Conservation (phyloP, 164 flowering plant genomes). For the Tinospora cordifolia region DNA sequence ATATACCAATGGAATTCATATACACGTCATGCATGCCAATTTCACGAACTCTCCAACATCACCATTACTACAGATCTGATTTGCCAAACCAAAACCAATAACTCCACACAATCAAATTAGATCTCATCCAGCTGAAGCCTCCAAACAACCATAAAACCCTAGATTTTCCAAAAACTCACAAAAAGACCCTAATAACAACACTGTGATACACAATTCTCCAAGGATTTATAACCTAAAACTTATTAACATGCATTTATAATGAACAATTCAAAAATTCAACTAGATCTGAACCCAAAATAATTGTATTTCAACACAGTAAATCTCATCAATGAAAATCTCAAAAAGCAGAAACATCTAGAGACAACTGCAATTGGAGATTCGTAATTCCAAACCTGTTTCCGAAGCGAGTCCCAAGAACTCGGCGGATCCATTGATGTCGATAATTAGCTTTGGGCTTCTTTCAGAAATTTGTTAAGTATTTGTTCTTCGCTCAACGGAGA, state of each 20-base stretch:
- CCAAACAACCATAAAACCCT: background rate
- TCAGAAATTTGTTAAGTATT: background rate
- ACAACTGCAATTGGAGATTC: background rate
- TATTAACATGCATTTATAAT: background rate
- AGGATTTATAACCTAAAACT: background rate
- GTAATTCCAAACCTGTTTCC: conserved; percentile 51
- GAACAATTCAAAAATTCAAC: background rate
- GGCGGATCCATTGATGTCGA: conserved; percentile 47
- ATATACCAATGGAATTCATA: no score
- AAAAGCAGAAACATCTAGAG: background rate
- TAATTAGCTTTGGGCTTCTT: background rate
- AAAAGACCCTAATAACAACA: background rate
- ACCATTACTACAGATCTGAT: background rate
- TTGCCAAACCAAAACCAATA: background rate
- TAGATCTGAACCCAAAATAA: background rate
- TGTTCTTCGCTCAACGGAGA: background rate
- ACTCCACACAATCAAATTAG: background rate
- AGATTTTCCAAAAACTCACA: background rate
- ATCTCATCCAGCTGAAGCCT: background rate
- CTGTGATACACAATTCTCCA: no score
- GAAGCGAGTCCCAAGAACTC: conserved; percentile 71
- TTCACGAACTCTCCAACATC: no score
- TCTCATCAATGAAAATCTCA: background rate
- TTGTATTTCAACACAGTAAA: background rate
- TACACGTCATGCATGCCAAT: no score